Base-by-base conservation (phyloP, 306 rosid genomes). In the Neltuma alba region DNA sequence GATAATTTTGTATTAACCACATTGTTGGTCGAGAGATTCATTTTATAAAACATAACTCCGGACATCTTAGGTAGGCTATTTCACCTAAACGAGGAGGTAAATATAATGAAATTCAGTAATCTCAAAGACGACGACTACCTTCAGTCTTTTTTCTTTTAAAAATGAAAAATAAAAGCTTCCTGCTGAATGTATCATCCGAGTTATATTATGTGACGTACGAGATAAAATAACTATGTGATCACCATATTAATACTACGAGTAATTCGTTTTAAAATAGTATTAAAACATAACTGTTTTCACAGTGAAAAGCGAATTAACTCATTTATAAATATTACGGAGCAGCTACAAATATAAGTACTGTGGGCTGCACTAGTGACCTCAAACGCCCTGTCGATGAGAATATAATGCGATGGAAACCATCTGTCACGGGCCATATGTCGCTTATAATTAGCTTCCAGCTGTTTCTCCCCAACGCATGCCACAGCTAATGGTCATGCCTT, bases 1-100 rank as follows among this genome's bases (percentile, higher is more conserved):
- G 66, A 33, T 72, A 52, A 44, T 54, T 80, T 76, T 84, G 40
- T 76, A 70, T 62, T 50, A 41, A 79, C 75, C 70, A 27, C 44
- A 28, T 66, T 60, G 42, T 79, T 74, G 77, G 31, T 62, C 5
- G 18, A 79, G 37, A 79, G 68, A 58, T 33, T 61, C 44, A 31
- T 25, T 30, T 48, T 54, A 52, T 20, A 52, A 31, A 33, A 42
- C 50, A 66, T n/a, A 1, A 25, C 18, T 58, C 18, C 28, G 1
- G 8, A 18, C 20, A 5, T 65, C 16, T 28, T 20, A 20, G 41
- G 8, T 0, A 58, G 20, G 25, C 9, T 63, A 15, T 63, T 6
- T 16, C 37, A 34, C 38, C 38, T 4, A 61, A 28, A 61, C 10
- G 6, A 61, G 2, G 21, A 61, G 70, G 12, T 15, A 63, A 63